Evolutionary conservation across 169 alveolate species (phyloP).

Genomic region (Plasmodium cynomolgi): DNA sequence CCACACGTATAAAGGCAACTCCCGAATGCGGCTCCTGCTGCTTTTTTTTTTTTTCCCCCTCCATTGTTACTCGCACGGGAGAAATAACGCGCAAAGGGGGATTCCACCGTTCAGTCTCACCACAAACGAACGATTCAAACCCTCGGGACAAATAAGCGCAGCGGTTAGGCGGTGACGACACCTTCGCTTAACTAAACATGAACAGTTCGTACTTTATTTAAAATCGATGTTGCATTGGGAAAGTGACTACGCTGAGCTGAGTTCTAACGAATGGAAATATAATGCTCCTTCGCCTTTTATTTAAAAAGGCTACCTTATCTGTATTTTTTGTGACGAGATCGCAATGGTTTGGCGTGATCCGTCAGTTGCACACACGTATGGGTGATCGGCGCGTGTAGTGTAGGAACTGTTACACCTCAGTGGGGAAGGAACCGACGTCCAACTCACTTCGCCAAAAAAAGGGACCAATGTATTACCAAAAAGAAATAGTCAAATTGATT

Average conservation of each 20-base stretch:
- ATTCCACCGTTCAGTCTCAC: background rate
- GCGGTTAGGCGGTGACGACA: background rate
- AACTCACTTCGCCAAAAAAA: background rate
- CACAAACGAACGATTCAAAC: background rate
- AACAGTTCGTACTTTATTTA: background rate
- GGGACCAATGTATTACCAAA: slow-evolving; percentile 19
- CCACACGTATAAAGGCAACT: background rate
- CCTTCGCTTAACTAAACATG: background rate
- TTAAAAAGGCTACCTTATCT: background rate
- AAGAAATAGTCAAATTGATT: slow-evolving; percentile 16
- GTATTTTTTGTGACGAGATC: too few species aligned
- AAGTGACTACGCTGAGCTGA: background rate
- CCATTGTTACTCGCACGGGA: background rate
- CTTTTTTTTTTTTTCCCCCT: too few species aligned
- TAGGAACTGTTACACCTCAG: background rate
- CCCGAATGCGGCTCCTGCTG: background rate
- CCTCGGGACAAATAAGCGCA: background rate
- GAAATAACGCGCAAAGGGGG: background rate
- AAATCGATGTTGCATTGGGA: background rate
- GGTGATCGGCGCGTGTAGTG: background rate
- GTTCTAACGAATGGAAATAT: background rate
- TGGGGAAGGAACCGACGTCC: background rate
- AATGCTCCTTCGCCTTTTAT: background rate
- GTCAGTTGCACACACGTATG: background rate
- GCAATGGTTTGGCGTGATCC: background rate